Evolutionary conservation across 2,329 filamentous ascomycete species (phyloP), one percentile per base, ranked within the genome.

Genomic region (Ascocoryne sarcoides): DNA sequence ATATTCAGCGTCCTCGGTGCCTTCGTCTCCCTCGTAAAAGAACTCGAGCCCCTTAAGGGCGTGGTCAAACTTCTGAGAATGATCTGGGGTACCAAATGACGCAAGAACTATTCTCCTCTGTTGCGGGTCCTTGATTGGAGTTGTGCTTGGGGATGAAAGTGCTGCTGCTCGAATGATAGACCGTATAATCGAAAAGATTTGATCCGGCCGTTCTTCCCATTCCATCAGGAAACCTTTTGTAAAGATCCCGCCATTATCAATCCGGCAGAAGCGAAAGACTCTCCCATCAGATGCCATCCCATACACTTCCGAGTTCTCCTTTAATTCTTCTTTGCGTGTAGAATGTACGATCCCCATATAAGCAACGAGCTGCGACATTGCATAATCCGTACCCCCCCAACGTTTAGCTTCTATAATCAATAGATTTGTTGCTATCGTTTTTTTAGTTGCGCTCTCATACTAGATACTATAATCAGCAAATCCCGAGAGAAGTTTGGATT

Each of bases 31-130:
- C 23, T 26, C 23, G 23, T 26, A 26, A 26, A 26, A 7, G 23
- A 26, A 26, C 7, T 26, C 12, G 12, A 26, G 23, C 23, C 23
- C 23, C 23, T 26, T 12, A 26, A 26, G 23, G 12, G 23, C 7
- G 23, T 26, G 23, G 23, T 7, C 12, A 26, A 26, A 26, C 23
- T 26, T 12, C 23, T 12, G 23, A 26, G 23, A 26, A 26, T 26
- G 23, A 26, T 12, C 23, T 26, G 23, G 23, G 23, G 23, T 5
- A 31, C 28, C 26, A 47, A 35, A 35, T 35, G 36, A 9, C 16
- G 28, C 14, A 19, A 30, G 23, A 31, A 38, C 17, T 17, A 38
- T 38, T 38, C 14, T 30, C 19, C 21, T 30, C 26, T 23, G 32
- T 26, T 26, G 23, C 23, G 23, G 23, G 23, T 26, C 23, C 23